A percentile compares a stretch with the other conserved stretches of the same genome.
These are phyloP conservation scores for Vigna unguiculata DNA, from an alignment of 306 rosid genomes.

Conservation along the genomic window DNA sequence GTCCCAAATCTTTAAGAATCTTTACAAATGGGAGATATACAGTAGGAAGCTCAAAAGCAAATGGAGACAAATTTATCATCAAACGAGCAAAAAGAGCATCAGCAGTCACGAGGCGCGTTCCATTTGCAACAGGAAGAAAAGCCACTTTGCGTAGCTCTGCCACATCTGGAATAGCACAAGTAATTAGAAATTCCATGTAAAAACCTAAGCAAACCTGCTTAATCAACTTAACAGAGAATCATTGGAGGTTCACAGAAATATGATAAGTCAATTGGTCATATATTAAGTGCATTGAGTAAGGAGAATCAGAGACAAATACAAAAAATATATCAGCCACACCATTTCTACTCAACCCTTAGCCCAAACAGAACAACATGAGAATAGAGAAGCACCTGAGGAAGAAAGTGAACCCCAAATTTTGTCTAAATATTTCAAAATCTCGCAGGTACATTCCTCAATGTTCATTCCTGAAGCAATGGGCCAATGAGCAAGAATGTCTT, in stretches of 20 bases:
- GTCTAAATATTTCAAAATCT: constrained; percentile 83
- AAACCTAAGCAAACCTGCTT: constrained; percentile 30
- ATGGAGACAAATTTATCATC: constrained; percentile 87
- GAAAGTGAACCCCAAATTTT: constrained; percentile 87
- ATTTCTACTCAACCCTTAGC: neutral
- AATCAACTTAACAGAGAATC: constrained; percentile 10
- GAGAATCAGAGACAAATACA: neutral
- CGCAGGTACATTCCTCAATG: constrained; percentile 88
- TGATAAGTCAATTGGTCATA: neutral
- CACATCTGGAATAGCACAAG: constrained; percentile 64
- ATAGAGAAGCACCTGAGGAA: constrained; percentile 67
- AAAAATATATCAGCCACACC: neutral
- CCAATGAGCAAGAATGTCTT: constrained; percentile 98
- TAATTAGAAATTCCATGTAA: constrained; percentile 19
- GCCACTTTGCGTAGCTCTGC: constrained; percentile 72
- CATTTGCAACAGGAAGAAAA: constrained; percentile 94
- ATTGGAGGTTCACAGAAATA: neutral
- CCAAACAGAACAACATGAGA: constrained; percentile 30
- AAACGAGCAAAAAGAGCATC: constrained; percentile 81
- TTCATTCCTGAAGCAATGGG: constrained; percentile 81
- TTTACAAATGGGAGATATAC: constrained; percentile 83
- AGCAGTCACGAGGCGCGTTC: constrained; percentile 89
- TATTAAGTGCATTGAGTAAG: neutral
- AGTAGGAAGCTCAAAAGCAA: constrained; percentile 94
- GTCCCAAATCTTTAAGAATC: constrained; percentile 89